These are phyloP conservation scores for Elsinoe arachidis DNA, from an alignment of 2,329 filamentous ascomycete genomes.

Conservation along the genomic window DNA sequence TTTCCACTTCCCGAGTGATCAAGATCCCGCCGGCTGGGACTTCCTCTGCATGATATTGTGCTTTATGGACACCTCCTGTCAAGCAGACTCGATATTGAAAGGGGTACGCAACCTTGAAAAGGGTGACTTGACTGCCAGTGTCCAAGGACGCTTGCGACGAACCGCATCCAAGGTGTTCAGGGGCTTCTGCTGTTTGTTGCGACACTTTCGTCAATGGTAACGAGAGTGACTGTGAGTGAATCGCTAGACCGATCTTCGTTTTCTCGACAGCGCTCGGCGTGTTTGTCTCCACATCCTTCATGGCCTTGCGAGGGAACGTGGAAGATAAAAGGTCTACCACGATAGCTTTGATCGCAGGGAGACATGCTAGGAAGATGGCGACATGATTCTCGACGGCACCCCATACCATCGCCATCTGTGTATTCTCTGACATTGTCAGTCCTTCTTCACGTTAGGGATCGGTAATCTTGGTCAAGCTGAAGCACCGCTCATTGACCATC, in stretches of 20 bases:
- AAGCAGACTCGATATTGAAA: not conserved
- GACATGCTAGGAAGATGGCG: constrained; percentile 29
- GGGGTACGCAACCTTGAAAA: not conserved
- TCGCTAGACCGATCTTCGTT: not conserved
- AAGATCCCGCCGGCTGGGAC: no score
- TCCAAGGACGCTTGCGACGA: not conserved
- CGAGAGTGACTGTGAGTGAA: not conserved
- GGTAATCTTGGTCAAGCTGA: not conserved
- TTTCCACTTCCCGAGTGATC: no score
- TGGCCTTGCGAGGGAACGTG: not conserved
- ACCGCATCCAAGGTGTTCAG: not conserved
- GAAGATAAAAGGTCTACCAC: not conserved
- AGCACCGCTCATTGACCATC: constrained; percentile 22
- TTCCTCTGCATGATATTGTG: no score
- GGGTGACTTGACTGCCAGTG: not conserved
- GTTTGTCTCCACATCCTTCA: not conserved
- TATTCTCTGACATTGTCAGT: not conserved
- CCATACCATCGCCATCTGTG: constrained; percentile 22
- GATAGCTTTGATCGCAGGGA: constrained; percentile 25
- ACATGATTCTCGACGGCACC: constrained; percentile 29
- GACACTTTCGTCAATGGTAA: not conserved
- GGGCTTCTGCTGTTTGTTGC: not conserved
- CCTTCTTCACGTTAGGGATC: no score
- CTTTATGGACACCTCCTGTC: not conserved
- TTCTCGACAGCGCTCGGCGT: not conserved